Base-by-base conservation (phyloP, 192 early-diverging fungal genomes). In the Coemansia umbellata region DNA sequence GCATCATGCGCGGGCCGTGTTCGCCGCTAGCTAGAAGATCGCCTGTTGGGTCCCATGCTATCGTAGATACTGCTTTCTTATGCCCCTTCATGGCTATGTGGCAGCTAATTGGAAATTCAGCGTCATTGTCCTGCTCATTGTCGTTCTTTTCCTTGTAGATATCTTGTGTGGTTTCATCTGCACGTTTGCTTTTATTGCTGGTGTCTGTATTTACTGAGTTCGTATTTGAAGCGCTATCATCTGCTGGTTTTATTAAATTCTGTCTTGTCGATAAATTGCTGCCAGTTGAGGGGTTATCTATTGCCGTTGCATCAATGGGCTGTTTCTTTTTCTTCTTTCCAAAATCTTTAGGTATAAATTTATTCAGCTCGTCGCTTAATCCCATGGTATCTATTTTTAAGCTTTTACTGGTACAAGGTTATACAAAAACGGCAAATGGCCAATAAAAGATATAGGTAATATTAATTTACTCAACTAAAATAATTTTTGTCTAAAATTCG, bases 41-140 rank as follows among this genome's bases (percentile, higher is more conserved):
- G 7, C 93, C 93, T 1, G 90, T 66, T 19, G 92, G 84, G 53
- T 98, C 91, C 43, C 95, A 74, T 2, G 90, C 75, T 27, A 98
- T 71, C 2, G 90, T 82, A 0, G 91, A 88, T 8, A 75, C 60
- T 8, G 66, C 18, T 15, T 75, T 69, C 14, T 26, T 41, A 50
- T 69, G 66, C 11, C 55, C 55, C 8, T 1, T 27, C 42, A 69
- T 24, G 14, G 33, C 14, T 1, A 54, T 32, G 11, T 69, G 59
- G 2, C 42, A 37, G 7, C 26, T 37, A 22, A n/a, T 23, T 10
- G 66, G 66, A 4, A 42, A 10, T 26, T 48, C 50, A 0, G 21
- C 19, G 3, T 24, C 26, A 4, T 47, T 31, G 17, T 26, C 31
- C 1, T 23, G 23, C 10, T 8, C 28, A 43, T 45, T 23, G 14